Percentiles rank a stretch among this genome's conserved stretches.
Conservation (phyloP, 1,139 yeast genomes). For the Pichia sp. region DNA sequence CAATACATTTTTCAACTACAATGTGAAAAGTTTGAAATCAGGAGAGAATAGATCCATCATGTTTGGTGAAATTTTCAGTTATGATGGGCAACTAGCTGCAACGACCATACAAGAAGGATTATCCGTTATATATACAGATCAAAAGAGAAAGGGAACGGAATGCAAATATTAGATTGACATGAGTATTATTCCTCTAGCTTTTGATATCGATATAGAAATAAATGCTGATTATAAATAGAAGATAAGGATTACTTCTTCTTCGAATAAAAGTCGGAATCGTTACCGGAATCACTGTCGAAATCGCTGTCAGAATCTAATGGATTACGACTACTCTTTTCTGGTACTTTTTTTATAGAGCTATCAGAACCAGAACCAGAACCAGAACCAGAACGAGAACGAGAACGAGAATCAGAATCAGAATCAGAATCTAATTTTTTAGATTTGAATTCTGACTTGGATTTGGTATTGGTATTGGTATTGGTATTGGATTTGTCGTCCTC, state of each 20-base stretch:
- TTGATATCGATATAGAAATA: too few species aligned
- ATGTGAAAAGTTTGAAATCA: constrained; percentile 43
- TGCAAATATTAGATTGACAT: too few species aligned
- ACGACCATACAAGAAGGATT: constrained; percentile 64
- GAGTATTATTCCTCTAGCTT: too few species aligned
- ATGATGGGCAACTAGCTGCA: constrained; percentile 49
- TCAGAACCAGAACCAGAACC: not conserved
- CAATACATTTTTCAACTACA: constrained; percentile 46
- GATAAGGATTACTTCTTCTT: too few species aligned
- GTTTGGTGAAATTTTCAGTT: constrained; percentile 50
- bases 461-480: not conserved
- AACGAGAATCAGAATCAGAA: not conserved
- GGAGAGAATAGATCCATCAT: constrained; percentile 48
- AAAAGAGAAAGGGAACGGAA: too few species aligned
- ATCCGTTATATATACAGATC: constrained; percentile 19
- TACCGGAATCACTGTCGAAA: not conserved
- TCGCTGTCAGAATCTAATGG: not conserved
- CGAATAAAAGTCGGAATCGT: too few species aligned
- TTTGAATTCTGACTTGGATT: not conserved
- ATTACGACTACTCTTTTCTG: not conserved
- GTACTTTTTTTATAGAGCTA: not conserved
- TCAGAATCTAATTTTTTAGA: not conserved
- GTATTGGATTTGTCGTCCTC: not conserved
- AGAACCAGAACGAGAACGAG: too few species aligned
- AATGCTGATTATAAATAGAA: too few species aligned